Evolutionary conservation across 495 filamentous ascomycete species (phyloP).

Genomic region (Podospora appendiculata): DNA sequence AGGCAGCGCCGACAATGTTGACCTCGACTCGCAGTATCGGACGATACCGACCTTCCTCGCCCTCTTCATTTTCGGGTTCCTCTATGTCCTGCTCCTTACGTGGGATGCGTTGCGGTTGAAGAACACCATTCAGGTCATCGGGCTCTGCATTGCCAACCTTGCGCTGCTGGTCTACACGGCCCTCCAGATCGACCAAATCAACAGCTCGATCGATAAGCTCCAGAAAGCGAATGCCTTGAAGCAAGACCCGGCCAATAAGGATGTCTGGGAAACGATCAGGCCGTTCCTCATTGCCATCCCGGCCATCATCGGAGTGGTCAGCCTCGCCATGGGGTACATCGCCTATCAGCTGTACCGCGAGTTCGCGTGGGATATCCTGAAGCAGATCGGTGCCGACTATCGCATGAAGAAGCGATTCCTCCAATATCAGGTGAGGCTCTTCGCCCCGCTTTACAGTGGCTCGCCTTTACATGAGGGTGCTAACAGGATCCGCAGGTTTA

Average conservation of each 20-base stretch:
- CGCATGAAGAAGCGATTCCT: conserved; percentile 94
- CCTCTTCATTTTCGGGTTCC: conserved; percentile 93
- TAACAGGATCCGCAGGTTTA: conserved; percentile 59
- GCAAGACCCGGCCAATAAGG: conserved; percentile 24
- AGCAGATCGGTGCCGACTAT: conserved; percentile 96
- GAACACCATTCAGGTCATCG: conserved; percentile 98
- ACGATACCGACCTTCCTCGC: conserved; percentile 86
- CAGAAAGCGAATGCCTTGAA: conserved; percentile 18
- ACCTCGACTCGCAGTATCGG: conserved; percentile 42
- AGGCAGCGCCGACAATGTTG: background rate
- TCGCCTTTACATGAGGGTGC: too few species aligned
- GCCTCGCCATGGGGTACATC: conserved; percentile 61
- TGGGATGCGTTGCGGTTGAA: conserved; percentile 91
- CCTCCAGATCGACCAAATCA: conserved; percentile 84
- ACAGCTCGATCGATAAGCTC: conserved; percentile 55
- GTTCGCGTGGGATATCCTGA: conserved; percentile 98
- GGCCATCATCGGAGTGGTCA: conserved; percentile 69
- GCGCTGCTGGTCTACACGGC: conserved; percentile 86
- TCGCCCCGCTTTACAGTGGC: too few species aligned
- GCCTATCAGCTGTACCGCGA: conserved; percentile 96
- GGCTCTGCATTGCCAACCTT: conserved; percentile 83
- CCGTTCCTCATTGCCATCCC: conserved; percentile 83
- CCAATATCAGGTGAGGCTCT: conserved; percentile 73
- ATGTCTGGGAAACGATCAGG: conserved; percentile 59
- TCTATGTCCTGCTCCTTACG: conserved; percentile 82